Evolutionary conservation across 169 alveolate genomes (phyloP).

Genomic region (Nephromyces sp.): DNA sequence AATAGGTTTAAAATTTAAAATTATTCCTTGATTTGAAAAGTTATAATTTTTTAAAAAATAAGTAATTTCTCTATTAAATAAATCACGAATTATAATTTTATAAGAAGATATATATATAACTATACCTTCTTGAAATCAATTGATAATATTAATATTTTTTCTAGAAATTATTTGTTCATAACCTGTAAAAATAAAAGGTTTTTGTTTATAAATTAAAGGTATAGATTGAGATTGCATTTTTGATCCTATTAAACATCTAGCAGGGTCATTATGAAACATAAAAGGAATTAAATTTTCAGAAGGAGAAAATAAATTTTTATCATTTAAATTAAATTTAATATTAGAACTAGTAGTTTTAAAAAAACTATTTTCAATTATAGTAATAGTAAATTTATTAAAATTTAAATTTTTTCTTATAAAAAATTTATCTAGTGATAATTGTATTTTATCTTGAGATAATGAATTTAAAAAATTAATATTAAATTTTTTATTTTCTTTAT

Average conservation of each 20-base stretch:
- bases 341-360: not conserved
- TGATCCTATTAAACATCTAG: slow-evolving; percentile 46
- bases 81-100: slow-evolving; percentile 30
- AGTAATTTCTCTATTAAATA: slow-evolving; percentile 20
- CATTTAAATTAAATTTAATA: slow-evolving; percentile 20
- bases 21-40: slow-evolving; percentile 10
- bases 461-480: slow-evolving; percentile 16
- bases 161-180: slow-evolving; percentile 24
- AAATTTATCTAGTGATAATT: slow-evolving; percentile 10
- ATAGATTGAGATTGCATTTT: slow-evolving; percentile 43
- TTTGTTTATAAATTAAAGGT: slow-evolving; percentile 20
- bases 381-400: slow-evolving; percentile 6
- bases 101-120: slow-evolving; percentile 22
- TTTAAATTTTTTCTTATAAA: slow-evolving; percentile 18
- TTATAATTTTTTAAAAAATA: slow-evolving; percentile 33
- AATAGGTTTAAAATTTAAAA: slow-evolving; percentile 11
- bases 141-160: slow-evolving; percentile 4
- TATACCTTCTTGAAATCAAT: slow-evolving; percentile 13
- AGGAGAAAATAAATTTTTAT: slow-evolving; percentile 26
- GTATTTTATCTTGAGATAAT: slow-evolving; percentile 16
- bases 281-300: slow-evolving; percentile 40
- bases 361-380: slow-evolving; percentile 17
- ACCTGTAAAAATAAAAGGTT: slow-evolving; percentile 24
- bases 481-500: slow-evolving; percentile 15
- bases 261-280: slow-evolving; percentile 35